A percentile compares a stretch with the other conserved stretches of the same genome.
Conservation (phyloP, 306 rosid species). For the Vachellia collinsii region DNA sequence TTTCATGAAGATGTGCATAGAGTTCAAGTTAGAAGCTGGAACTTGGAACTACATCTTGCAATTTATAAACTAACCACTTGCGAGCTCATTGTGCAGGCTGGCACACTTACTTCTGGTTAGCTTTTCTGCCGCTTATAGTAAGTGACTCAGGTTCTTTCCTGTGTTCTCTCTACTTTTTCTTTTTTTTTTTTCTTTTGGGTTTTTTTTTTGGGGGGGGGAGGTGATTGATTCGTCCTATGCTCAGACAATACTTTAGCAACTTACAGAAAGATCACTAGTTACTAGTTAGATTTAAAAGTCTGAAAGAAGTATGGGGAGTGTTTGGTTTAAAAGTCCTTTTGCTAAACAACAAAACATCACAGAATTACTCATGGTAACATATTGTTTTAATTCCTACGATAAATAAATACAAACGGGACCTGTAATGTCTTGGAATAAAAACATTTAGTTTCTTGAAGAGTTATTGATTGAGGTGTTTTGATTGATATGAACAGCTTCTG, state of each 20-base stretch:
- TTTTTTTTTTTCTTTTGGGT: too few relatives aligned
- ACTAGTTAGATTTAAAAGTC: too few relatives aligned
- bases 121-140: constrained; percentile 86
- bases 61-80: constrained; percentile 5
- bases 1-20: neutral
- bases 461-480: constrained; percentile 1
- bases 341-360: neutral
- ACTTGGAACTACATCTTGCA: neutral
- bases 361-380: neutral
- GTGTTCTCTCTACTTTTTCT: neutral
- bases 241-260: neutral
- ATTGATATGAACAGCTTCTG: constrained; percentile 60
- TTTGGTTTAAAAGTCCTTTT: neutral
- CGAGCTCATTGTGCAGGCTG: constrained; percentile 63
- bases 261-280: too few relatives aligned
- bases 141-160: constrained; percentile 43
- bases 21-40: neutral
- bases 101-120: constrained; percentile 92
- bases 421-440: neutral
- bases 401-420: neutral
- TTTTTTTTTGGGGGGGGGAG: neutral
- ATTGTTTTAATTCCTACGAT: neutral
- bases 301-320: neutral
- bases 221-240: constrained; percentile 19
- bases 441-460: neutral